phyloP scores from a whole-genome alignment of 1,284 basidiomycete species.

The Ustilago vetiveriae region DNA sequence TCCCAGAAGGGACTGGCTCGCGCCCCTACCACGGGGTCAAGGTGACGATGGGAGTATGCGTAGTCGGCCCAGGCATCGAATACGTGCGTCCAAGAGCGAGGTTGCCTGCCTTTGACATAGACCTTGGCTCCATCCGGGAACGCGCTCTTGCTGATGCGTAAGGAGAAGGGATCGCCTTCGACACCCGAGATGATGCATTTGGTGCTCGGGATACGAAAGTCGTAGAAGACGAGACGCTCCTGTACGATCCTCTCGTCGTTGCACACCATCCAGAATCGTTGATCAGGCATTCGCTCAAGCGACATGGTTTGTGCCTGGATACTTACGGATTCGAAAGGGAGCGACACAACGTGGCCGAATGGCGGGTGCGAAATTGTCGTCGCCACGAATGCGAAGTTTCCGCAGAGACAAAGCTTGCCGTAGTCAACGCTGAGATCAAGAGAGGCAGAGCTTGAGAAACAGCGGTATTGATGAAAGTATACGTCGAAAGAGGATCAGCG shows the following conservation, averaged over 20 bases:
- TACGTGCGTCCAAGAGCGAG: neutral
- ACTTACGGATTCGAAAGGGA: no score
- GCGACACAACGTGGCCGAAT: no score
- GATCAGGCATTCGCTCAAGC: neutral
- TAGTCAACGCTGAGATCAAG: no score
- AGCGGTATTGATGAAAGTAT: no score
- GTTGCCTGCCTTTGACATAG: neutral
- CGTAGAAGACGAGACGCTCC: neutral
- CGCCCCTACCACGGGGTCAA: neutral
- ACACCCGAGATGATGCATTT: slow-evolving; percentile 7
- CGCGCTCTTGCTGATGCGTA: slow-evolving; percentile 10
- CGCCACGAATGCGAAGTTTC: no score
- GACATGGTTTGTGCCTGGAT: no score
- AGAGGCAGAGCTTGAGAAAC: no score
- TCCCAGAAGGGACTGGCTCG: slow-evolving; percentile 1
- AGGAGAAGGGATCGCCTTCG: neutral
- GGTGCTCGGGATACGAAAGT: neutral
- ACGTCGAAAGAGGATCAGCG: no score
- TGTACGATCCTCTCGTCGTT: neutral
- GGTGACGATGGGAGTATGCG: neutral
- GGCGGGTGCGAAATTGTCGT: no score
- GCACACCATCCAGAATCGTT: neutral
- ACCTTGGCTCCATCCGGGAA: slow-evolving; percentile 12
- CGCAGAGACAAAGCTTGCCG: no score
- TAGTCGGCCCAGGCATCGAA: slow-evolving; percentile 2